Percentiles rank a stretch among this genome's conserved stretches.
phyloP scores from a whole-genome alignment of 495 filamentous ascomycete species.

The Aspergillus kassunensis region DNA sequence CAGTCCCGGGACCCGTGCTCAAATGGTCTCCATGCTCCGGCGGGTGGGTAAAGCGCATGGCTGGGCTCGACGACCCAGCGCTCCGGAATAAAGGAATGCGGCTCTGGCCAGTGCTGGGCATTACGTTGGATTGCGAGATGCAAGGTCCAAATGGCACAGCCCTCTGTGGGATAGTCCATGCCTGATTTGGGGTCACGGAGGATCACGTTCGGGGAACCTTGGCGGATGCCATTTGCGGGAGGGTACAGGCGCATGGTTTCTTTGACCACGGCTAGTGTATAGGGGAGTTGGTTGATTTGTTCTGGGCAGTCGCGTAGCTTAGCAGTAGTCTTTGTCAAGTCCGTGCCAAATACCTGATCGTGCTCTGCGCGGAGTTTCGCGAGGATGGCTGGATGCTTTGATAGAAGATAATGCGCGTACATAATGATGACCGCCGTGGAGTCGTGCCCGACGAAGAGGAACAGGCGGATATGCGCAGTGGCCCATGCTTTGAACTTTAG shows the following conservation, averaged over 20 bases:
- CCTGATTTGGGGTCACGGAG: slow-evolving; percentile 26
- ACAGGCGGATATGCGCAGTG: slow-evolving; percentile 2
- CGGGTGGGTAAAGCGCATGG: slow-evolving; percentile 18
- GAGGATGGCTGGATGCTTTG: slow-evolving; percentile 36
- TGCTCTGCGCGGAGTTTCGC: slow-evolving; percentile 41
- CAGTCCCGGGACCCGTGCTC: slow-evolving; percentile 45
- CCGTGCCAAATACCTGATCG: slow-evolving; percentile 31
- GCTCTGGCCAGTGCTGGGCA: slow-evolving; percentile 24
- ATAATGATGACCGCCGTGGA: slow-evolving; percentile 32
- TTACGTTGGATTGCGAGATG: slow-evolving; percentile 21
- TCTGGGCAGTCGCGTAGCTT: slow-evolving; percentile 28
- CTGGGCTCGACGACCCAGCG: slow-evolving; percentile 23
- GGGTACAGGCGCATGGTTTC: slow-evolving; percentile 46
- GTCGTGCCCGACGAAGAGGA: slow-evolving; percentile 31
- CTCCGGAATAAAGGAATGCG: slow-evolving; percentile 34
- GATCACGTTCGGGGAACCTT: slow-evolving; percentile 28
- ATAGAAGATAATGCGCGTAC: slow-evolving; percentile 43
- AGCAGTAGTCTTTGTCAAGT: slow-evolving; percentile 18
- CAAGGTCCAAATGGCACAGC: slow-evolving; percentile 18
- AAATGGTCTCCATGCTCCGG: slow-evolving; percentile 39
- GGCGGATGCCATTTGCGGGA: slow-evolving; percentile 34
- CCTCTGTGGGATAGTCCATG: slow-evolving; percentile 29
- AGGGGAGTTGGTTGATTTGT: slow-evolving; percentile 39
- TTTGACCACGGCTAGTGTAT: slow-evolving; percentile 46
- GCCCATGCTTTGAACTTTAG: not conserved